These are phyloP conservation scores for Hypholoma fasciculare DNA, from an alignment of 768 basidiomycete genomes.

Conservation along the genomic window DNA sequence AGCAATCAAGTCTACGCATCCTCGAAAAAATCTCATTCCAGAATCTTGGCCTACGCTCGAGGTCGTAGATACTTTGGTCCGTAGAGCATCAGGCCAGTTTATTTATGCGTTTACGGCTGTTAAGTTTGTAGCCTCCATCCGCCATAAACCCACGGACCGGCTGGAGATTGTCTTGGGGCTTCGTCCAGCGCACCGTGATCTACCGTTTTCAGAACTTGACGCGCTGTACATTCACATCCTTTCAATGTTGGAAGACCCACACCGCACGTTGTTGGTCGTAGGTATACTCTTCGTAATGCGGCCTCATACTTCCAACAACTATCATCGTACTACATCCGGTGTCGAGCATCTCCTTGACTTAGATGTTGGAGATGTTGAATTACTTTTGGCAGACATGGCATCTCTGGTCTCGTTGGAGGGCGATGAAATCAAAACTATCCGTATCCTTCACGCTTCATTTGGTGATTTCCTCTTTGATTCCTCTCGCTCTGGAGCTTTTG, in stretches of 20 bases:
- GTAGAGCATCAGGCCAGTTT: slow-evolving; percentile 15
- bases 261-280: not conserved
- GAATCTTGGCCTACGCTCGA: not conserved
- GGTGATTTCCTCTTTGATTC: slow-evolving; percentile 11
- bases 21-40: not conserved
- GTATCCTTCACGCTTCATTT: slow-evolving; percentile 8
- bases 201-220: slow-evolving; percentile 10
- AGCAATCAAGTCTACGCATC: slow-evolving; percentile 5
- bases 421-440: not conserved
- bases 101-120: slow-evolving; percentile 14
- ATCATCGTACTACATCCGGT: not conserved
- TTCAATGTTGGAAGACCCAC: not conserved
- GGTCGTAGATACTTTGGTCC: not conserved
- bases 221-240: slow-evolving; percentile 7
- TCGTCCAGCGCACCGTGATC: not conserved
- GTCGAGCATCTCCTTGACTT: not conserved
- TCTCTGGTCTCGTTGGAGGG: not conserved
- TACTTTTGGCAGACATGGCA: not conserved
- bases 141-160: slow-evolving; percentile 1
- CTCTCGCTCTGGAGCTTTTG: not conserved
- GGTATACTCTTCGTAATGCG: not conserved
- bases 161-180: slow-evolving; percentile 5
- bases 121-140: slow-evolving; percentile 4
- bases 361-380: not conserved
- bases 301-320: no score